Conservation (phyloP, 1,139 yeast genomes). For the Pichia sp. region DNA sequence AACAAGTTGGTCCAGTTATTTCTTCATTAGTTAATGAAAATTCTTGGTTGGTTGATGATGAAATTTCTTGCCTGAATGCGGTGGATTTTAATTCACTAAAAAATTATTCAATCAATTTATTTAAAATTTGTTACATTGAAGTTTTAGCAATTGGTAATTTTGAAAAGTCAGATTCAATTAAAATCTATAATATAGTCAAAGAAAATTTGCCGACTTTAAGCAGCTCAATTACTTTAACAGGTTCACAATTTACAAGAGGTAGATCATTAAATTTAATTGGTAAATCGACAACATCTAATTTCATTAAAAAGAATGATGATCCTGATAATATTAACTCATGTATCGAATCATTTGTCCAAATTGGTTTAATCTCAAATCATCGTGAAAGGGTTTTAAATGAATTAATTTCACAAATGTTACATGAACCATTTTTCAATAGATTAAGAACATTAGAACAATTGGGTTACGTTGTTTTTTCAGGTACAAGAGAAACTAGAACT, state of each 20-base stretch:
- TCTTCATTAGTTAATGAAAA: slow-evolving; percentile 63
- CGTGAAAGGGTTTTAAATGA: slow-evolving; percentile 46
- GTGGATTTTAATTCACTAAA: slow-evolving; percentile 47
- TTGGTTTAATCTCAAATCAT: slow-evolving; percentile 42
- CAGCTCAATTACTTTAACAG: slow-evolving; percentile 21
- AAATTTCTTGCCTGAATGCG: slow-evolving; percentile 44
- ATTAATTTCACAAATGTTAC: slow-evolving; percentile 61
- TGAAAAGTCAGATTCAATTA: slow-evolving; percentile 47
- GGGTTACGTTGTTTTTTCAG: slow-evolving; percentile 85
- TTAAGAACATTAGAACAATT: slow-evolving; percentile 89
- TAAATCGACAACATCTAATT: slow-evolving; percentile 40
- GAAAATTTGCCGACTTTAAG: slow-evolving; percentile 14
- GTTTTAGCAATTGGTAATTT: slow-evolving; percentile 77
- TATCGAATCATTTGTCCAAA: slow-evolving; percentile 69
- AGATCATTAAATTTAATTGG: slow-evolving; percentile 46
- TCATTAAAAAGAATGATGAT: slow-evolving; percentile 52
- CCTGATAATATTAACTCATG: slow-evolving; percentile 75
- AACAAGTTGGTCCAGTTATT: slow-evolving; percentile 61
- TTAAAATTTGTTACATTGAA: slow-evolving; percentile 54
- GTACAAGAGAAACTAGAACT: slow-evolving; percentile 61
- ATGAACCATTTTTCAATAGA: slow-evolving; percentile 85
- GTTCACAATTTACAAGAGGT: slow-evolving; percentile 38
- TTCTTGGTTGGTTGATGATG: slow-evolving; percentile 60
- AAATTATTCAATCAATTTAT: slow-evolving; percentile 42
- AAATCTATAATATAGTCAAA: slow-evolving; percentile 14